These are phyloP conservation scores for Trichoderma oligosporum DNA, from an alignment of 2,329 filamentous ascomycete genomes.

Conservation along the genomic window DNA sequence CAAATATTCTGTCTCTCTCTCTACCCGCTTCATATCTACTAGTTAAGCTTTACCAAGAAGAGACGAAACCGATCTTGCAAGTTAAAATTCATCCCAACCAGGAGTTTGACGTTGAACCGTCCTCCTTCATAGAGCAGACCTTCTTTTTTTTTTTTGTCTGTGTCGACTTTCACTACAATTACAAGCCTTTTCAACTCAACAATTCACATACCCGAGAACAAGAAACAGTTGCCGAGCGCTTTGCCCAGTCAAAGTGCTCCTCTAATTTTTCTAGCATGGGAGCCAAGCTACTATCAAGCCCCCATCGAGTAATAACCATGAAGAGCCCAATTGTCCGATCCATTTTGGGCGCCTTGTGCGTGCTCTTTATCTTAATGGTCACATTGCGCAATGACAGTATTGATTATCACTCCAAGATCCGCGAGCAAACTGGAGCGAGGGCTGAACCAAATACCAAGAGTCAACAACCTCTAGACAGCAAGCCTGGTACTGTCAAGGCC, in stretches of 20 bases:
- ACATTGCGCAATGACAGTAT: constrained; percentile 42
- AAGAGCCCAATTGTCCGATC: constrained; percentile 47
- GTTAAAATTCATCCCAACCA: neutral
- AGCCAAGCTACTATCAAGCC: constrained; percentile 35
- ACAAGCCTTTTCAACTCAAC: neutral
- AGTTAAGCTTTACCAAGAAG: neutral
- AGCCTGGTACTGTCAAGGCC: constrained; percentile 18
- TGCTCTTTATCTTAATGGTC: constrained; percentile 42
- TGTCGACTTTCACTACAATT: neutral
- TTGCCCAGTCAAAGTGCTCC: no score
- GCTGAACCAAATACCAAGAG: constrained; percentile 27
- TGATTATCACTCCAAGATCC: constrained; percentile 40
- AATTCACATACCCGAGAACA: neutral
- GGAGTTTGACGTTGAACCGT: neutral
- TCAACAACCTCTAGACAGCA: constrained; percentile 31
- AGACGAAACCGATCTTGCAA: neutral
- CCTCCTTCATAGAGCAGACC: neutral
- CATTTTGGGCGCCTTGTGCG: constrained; percentile 41
- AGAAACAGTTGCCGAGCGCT: neutral
- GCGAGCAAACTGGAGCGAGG: constrained; percentile 34
- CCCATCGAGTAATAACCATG: constrained; percentile 45
- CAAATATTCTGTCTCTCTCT: no score
- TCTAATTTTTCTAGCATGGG: constrained; percentile 32
- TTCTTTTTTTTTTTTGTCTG: no score
- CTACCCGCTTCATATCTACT: neutral